Conservation (phyloP, 2,329 filamentous ascomycete genomes). For the Fusarium burgessii region DNA sequence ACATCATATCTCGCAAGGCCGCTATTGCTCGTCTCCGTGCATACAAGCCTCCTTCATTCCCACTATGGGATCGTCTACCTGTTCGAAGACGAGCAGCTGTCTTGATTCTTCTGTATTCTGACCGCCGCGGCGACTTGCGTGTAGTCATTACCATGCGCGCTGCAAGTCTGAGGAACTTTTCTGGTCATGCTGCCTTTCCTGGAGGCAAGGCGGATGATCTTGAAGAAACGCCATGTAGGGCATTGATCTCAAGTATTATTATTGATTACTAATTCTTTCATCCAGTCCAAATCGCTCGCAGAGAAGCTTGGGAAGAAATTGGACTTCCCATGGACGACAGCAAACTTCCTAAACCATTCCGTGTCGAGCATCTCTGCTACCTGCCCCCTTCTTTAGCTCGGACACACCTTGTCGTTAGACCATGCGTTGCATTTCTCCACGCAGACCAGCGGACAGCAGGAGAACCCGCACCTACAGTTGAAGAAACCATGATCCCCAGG, state of each 20-base stretch:
- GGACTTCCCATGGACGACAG: slow-evolving; percentile 80
- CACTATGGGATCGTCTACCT: slow-evolving; percentile 71
- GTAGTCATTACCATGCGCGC: slow-evolving; percentile 78
- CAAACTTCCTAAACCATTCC: slow-evolving; percentile 80
- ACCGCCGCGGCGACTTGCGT: slow-evolving; percentile 80
- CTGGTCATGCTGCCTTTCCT: slow-evolving; percentile 89
- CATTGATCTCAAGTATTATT: neutral
- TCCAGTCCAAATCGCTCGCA: slow-evolving; percentile 82
- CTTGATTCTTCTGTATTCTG: slow-evolving; percentile 87
- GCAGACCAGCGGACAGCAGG: slow-evolving; percentile 61
- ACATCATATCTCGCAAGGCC: slow-evolving; percentile 56
- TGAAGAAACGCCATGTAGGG: slow-evolving; percentile 70
- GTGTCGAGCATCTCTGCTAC: slow-evolving; percentile 87
- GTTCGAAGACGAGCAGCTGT: slow-evolving; percentile 83
- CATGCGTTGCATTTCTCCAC: slow-evolving; percentile 83
- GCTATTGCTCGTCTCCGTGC: slow-evolving; percentile 71
- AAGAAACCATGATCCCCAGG: slow-evolving; percentile 79
- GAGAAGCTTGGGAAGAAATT: slow-evolving; percentile 94
- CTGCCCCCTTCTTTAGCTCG: slow-evolving; percentile 81
- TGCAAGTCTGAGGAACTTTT: slow-evolving; percentile 72
- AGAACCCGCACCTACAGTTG: slow-evolving; percentile 61
- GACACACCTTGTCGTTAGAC: slow-evolving; percentile 79
- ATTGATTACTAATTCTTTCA: neutral
- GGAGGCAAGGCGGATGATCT: slow-evolving; percentile 76
- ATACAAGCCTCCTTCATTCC: slow-evolving; percentile 70